Base-by-base conservation (phyloP, 306 rosid genomes). In the Myrica gale region DNA sequence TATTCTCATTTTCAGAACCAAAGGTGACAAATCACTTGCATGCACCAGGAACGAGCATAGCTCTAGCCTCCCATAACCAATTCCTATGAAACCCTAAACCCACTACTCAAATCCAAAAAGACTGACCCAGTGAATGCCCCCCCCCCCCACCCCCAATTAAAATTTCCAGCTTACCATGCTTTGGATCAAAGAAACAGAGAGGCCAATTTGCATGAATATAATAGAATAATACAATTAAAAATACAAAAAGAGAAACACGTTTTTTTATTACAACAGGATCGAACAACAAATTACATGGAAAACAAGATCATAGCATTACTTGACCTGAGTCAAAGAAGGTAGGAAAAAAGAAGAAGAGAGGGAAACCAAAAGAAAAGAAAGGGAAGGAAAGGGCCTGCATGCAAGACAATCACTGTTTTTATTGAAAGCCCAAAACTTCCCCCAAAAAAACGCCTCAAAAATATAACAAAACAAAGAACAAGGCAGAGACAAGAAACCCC, bases 371-470 rank as follows among this genome's bases (percentile, higher is more conserved):
- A 75, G 26, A 6, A 37, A 0, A 26, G 67, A 39, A 8, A 67
- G 21, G 43, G 53, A 74, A 52, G 83, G 67, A 53, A 81, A 66
- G 50, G 80, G 72, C 57, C 47, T 88, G 88, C 90, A 88, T 88
- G 92, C 85, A 86, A 82, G 43, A 39, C 74, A 65, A 74, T 89
- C 80, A 79, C 79, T 76, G 75, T 60, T 10, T 77, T 74, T 65
- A 53, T 6, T 21, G 32, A 46, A 87, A 73, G 43, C 42, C 44
- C 37, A 73, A 69, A 19, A 65, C 4, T 32, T 7, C 39, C 41
- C 41, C 20, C 2, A 41, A 21, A 68, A 78, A 60, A 69, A 32
- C 6, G 44, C 65, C 63, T 45, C 32, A 42, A 61, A 21, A 69
- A 76, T 9, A 47, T 46, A 23, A 8, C 71, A 39, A 71, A 20